A percentile compares a stretch with the other conserved stretches of the same genome.
phyloP scores from a whole-genome alignment of 1,284 basidiomycete genomes.

The Cutaneotrichosporon mucoides region DNA sequence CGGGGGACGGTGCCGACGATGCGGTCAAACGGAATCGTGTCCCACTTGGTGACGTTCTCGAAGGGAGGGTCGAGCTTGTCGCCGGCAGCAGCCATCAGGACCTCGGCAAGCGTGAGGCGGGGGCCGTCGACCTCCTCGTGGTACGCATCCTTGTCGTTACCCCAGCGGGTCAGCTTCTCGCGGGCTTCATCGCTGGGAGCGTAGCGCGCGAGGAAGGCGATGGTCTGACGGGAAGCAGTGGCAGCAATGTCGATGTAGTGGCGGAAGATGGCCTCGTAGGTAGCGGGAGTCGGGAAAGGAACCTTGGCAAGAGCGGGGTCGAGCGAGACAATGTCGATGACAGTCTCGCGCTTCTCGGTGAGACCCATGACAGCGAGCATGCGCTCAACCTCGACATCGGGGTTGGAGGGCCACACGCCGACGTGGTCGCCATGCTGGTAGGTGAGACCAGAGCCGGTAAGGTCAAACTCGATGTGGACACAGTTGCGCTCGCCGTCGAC shows the following conservation, averaged over 20 bases:
- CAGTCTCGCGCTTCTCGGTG: constrained; percentile 63
- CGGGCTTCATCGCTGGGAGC: constrained; percentile 77
- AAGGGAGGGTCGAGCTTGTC: constrained; percentile 62
- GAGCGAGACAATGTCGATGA: constrained; percentile 89
- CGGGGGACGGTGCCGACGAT: constrained; percentile 89
- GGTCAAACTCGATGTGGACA: constrained; percentile 90
- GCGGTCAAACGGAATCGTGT: constrained; percentile 84
- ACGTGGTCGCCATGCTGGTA: constrained; percentile 99
- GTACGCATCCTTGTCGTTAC: constrained; percentile 83
- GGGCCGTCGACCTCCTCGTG: constrained; percentile 68
- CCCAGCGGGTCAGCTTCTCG: constrained; percentile 69
- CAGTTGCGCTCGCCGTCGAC: constrained; percentile 77
- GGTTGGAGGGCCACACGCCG: constrained; percentile 94
- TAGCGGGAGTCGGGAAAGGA: constrained; percentile 95
- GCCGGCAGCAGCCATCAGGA: constrained; percentile 76
- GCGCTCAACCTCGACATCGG: constrained; percentile 85
- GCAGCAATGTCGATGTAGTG: constrained; percentile 97
- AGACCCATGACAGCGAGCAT: constrained; percentile 83
- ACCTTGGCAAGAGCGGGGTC: constrained; percentile 98
- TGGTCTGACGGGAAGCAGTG: constrained; percentile 86
- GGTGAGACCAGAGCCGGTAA: constrained; percentile 91
- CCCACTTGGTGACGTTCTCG: constrained; percentile 68
- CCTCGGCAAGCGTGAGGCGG: constrained; percentile 84
- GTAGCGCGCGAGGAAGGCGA: constrained; percentile 79
- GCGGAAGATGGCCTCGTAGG: constrained; percentile 87